These are phyloP conservation scores for Fusarium fujikuroi DNA, from an alignment of 2,329 filamentous ascomycete genomes.

Conservation along the genomic window DNA sequence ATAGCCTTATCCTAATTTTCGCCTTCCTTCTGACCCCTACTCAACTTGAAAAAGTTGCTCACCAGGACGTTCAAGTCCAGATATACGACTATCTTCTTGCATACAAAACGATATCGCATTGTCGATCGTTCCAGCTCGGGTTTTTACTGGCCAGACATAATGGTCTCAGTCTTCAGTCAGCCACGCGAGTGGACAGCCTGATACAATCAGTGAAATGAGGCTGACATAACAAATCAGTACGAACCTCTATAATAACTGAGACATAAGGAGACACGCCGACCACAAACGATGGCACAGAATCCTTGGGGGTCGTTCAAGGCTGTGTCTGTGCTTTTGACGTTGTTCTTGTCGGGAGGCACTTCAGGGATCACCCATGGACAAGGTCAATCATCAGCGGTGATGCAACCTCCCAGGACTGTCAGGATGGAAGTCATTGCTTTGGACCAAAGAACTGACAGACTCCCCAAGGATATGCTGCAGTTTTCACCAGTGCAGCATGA, in stretches of 20 bases:
- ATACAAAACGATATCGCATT: constrained; percentile 6
- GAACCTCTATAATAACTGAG: constrained; percentile 26
- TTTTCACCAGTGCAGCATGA: not conserved
- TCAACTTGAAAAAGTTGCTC: not conserved
- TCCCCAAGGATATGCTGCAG: constrained; percentile 3
- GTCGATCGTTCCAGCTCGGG: constrained; percentile 9
- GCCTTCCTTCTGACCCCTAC: constrained; percentile 16
- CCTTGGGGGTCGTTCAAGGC: constrained; percentile 28
- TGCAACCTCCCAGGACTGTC: constrained; percentile 32
- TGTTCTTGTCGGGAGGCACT: constrained; percentile 10
- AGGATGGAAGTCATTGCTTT: constrained; percentile 1
- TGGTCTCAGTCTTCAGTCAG: constrained; percentile 1
- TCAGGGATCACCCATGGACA: constrained; percentile 36
- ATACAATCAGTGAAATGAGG: constrained; percentile 8
- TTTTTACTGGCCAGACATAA: constrained; percentile 7
- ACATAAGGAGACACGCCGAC: not conserved
- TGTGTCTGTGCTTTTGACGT: constrained; percentile 33
- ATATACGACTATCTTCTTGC: not conserved
- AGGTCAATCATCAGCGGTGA: constrained; percentile 34
- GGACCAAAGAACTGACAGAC: not conserved
- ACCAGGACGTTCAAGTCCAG: not conserved
- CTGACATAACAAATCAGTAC: constrained; percentile 11
- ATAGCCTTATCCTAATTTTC: constrained; percentile 21
- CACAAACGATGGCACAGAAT: constrained; percentile 18
- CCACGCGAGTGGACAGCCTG: constrained; percentile 5